Conservation (phyloP, 2,329 filamentous ascomycete genomes). For the Zarea fungicola region DNA sequence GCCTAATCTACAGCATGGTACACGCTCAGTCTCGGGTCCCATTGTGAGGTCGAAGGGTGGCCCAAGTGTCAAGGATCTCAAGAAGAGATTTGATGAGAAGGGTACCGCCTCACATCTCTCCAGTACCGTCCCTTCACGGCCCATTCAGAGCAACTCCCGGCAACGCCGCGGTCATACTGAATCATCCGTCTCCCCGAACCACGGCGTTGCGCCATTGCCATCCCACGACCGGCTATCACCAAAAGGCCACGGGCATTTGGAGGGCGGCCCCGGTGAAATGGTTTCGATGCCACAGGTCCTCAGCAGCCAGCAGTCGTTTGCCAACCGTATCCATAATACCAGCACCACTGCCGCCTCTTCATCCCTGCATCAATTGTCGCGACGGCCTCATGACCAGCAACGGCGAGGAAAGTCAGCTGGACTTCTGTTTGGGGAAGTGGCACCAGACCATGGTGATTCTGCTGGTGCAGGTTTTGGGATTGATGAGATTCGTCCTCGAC, state of each 20-base stretch:
- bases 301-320: slow-evolving; percentile 53
- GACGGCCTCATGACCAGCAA: slow-evolving; percentile 29
- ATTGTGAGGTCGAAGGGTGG: slow-evolving; percentile 42
- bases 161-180: slow-evolving; percentile 2
- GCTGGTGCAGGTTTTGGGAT: slow-evolving; percentile 57
- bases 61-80: slow-evolving; percentile 74
- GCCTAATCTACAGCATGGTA: slow-evolving; percentile 33
- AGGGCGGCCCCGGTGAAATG: background rate
- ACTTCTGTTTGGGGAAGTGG: slow-evolving; percentile 71
- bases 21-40: slow-evolving; percentile 54
- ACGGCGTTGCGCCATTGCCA: background rate
- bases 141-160: background rate
- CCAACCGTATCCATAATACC: slow-evolving; percentile 53
- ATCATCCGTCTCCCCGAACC: slow-evolving; percentile 3
- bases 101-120: slow-evolving; percentile 27
- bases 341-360: background rate
- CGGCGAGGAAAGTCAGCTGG: slow-evolving; percentile 35
- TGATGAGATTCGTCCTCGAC: slow-evolving; percentile 44
- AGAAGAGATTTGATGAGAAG: slow-evolving; percentile 71
- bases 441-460: slow-evolving; percentile 51
- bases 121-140: slow-evolving; percentile 28
- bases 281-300: background rate
- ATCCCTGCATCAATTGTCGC: slow-evolving; percentile 19
- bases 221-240: slow-evolving; percentile 27
- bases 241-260: slow-evolving; percentile 24